These are phyloP conservation scores for Microsporum ferrugineum DNA, from an alignment of 2,329 filamentous ascomycete genomes.

Conservation along the genomic window DNA sequence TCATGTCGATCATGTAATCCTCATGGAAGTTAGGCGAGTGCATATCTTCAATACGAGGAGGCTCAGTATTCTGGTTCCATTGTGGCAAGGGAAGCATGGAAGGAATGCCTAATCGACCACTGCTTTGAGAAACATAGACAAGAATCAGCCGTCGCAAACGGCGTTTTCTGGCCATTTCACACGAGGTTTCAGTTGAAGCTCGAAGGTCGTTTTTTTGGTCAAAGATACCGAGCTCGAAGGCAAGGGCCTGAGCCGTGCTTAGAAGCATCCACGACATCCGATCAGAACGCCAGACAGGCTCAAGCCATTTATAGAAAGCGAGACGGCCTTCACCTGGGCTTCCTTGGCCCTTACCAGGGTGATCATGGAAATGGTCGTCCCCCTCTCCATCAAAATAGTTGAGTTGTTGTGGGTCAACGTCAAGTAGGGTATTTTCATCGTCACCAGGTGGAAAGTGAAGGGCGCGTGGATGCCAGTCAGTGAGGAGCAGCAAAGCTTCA, in stretches of 20 bases:
- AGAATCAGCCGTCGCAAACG: constrained; percentile 78
- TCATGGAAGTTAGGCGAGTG: constrained; percentile 13
- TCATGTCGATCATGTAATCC: constrained; percentile 41
- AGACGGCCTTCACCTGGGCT: constrained; percentile 66
- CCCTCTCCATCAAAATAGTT: constrained; percentile 47
- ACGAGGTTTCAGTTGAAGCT: constrained; percentile 39
- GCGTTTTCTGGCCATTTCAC: constrained; percentile 64
- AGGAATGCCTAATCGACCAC: constrained; percentile 79
- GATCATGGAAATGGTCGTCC: constrained; percentile 19
- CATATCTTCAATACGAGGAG: constrained; percentile 19
- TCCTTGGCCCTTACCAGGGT: constrained; percentile 34
- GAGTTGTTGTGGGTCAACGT: constrained; percentile 62
- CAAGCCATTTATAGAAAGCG: constrained; percentile 82
- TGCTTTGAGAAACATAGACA: constrained; percentile 89
- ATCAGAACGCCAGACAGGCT: constrained; percentile 88
- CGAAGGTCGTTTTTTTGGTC: constrained; percentile 70
- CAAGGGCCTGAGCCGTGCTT: constrained; percentile 77
- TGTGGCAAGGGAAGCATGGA: constrained; percentile 66
- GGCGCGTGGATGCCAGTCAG: constrained; percentile 92
- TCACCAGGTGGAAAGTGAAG: constrained; percentile 76
- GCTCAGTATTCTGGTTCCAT: constrained; percentile 31
- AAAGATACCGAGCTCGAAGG: constrained; percentile 90
- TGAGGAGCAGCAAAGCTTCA: constrained; percentile 84
- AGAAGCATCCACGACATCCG: constrained; percentile 98
- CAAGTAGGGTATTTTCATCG: constrained; percentile 52